Conservation (phyloP, 345 rosid genomes). For the Raphanus sativus region DNA sequence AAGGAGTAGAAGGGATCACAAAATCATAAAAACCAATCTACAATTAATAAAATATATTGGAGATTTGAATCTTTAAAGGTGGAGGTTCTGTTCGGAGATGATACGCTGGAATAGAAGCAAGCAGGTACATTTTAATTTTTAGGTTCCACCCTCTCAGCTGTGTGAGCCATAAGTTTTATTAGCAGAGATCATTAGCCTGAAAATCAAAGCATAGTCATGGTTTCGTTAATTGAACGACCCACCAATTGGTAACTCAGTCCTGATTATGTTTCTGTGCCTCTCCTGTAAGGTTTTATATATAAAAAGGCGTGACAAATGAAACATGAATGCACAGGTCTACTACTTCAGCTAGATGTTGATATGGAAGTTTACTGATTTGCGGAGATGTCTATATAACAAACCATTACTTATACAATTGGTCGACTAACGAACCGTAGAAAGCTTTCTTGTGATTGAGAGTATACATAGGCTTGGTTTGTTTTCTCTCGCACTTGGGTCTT, state of each 20-base stretch:
- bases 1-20: neutral
- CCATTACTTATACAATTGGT: neutral
- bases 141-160: neutral
- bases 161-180: neutral
- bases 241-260: neutral
- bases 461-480: neutral
- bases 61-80: neutral
- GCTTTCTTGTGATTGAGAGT: neutral
- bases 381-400: neutral
- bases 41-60: neutral
- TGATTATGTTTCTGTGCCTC: neutral
- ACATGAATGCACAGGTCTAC: neutral
- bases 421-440: neutral
- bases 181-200: neutral
- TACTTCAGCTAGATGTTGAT: neutral
- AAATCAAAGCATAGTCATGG: neutral
- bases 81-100: slow-evolving; percentile 9
- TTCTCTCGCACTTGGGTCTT: neutral
- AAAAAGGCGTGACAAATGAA: neutral
- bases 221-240: neutral
- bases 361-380: neutral
- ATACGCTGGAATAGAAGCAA: slow-evolving; percentile 55
- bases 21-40: neutral
- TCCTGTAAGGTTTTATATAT: neutral
- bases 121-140: slow-evolving; percentile 53